Conservation (phyloP, 148 eudicot genomes). For the Fallopia convolvulus region DNA sequence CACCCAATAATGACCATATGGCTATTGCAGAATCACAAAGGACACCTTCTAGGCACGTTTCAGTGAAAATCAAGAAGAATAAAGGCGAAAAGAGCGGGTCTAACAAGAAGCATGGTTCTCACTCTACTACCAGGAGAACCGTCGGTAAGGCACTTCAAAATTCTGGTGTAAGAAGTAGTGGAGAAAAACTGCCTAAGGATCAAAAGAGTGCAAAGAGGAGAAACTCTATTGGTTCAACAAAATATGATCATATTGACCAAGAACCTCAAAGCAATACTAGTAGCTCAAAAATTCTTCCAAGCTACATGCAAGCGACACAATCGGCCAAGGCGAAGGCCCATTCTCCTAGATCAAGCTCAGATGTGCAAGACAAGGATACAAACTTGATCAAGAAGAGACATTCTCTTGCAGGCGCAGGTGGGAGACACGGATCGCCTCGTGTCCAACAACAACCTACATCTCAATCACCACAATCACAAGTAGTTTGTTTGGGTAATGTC, state of each 20-base stretch:
- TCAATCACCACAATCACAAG: conserved; percentile 40
- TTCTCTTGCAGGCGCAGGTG: conserved; percentile 68
- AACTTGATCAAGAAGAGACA: conserved; percentile 55
- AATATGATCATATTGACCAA: conserved; percentile 60
- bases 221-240: conserved; percentile 63
- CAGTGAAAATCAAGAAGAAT: conserved; percentile 49
- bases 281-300: conserved; percentile 55
- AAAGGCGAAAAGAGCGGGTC: conserved; percentile 43
- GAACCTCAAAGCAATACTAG: conserved; percentile 70
- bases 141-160: conserved; percentile 35
- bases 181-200: conserved; percentile 56
- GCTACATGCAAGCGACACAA: conserved; percentile 96
- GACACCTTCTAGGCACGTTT: conserved; percentile 74
- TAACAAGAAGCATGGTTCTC: conserved; percentile 38
- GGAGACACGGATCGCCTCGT: conserved; percentile 72
- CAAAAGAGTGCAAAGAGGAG: conserved; percentile 57
- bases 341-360: conserved; percentile 91
- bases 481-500: conserved; percentile 41
- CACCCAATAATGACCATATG: conserved; percentile 47
- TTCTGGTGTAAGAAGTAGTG: conserved; percentile 49
- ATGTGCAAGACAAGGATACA: conserved; percentile 60
- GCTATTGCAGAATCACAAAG: conserved; percentile 53
- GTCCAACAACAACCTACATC: conserved; percentile 43
- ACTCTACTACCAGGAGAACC: conserved; percentile 44
- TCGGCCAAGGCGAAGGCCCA: conserved; percentile 80